These are phyloP conservation scores for Taphrina betulina DNA, from an alignment of 1,139 yeast genomes.

Conservation along the genomic window DNA sequence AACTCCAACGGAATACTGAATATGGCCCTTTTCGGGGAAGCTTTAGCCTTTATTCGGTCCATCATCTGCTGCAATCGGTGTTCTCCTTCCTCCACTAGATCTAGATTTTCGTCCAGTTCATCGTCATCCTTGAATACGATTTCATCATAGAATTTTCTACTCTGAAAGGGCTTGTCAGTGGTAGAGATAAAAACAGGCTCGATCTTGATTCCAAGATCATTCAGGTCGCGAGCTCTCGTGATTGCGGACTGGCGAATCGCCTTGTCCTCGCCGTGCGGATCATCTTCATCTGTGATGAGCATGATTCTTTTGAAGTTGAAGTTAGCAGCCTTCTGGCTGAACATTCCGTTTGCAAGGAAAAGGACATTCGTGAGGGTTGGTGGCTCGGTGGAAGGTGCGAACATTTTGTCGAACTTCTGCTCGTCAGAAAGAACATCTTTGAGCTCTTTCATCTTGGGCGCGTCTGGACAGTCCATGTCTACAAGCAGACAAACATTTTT, in stretches of 20 bases:
- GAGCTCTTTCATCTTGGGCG: conserved; percentile 40
- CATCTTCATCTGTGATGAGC: conserved; percentile 61
- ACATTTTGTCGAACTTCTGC: conserved; percentile 33
- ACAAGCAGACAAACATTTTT: conserved; percentile 39
- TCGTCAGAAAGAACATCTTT: conserved; percentile 39
- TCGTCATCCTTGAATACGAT: conserved; percentile 34
- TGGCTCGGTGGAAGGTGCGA: conserved; percentile 35
- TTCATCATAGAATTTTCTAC: conserved; percentile 43
- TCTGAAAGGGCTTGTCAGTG: conserved; percentile 50
- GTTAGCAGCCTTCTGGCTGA: conserved; percentile 36
- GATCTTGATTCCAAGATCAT: conserved; percentile 54
- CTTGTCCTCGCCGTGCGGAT: conserved; percentile 49
- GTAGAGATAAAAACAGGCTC: conserved; percentile 63
- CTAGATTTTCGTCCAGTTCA: conserved; percentile 42
- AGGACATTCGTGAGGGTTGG: conserved; percentile 41
- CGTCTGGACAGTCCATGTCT: conserved; percentile 43
- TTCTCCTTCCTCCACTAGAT: conserved; percentile 31
- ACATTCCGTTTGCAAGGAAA: conserved; percentile 41
- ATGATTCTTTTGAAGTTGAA: conserved; percentile 47
- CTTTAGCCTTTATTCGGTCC: conserved; percentile 55
- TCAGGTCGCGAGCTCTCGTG: conserved; percentile 61
- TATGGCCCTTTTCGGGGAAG: conserved; percentile 61
- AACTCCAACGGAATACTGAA: conserved; percentile 61
- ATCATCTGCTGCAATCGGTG: conserved; percentile 48
- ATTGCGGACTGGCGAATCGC: conserved; percentile 51